These are phyloP conservation scores for Fraxinus quadrangulata DNA, from an alignment of 257 asterid genomes.

Conservation along the genomic window DNA sequence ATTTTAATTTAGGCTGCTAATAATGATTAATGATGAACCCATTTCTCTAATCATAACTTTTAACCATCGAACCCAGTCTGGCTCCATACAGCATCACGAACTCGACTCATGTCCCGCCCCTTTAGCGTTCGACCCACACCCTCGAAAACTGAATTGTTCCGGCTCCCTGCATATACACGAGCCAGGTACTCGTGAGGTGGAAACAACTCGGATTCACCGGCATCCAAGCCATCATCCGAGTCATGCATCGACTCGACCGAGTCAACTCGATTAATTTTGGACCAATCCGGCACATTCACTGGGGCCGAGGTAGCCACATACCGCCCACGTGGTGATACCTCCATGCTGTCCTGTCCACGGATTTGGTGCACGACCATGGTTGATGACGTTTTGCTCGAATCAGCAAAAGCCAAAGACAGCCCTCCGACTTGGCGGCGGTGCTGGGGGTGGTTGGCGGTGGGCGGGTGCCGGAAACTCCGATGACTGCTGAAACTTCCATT, in stretches of 20 bases:
- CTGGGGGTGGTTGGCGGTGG: conserved; percentile 18
- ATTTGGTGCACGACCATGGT: conserved; percentile 44
- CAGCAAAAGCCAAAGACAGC: conserved; percentile 45
- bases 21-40: not conserved
- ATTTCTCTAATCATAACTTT: not conserved
- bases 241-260: conserved; percentile 46
- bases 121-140: conserved; percentile 51
- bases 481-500: conserved; percentile 25
- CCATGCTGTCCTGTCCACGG: conserved; percentile 29
- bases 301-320: conserved; percentile 52
- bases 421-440: conserved; percentile 38
- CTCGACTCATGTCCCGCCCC: conserved; percentile 53
- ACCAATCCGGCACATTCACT: conserved; percentile 51
- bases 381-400: conserved; percentile 32
- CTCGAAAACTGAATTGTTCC: conserved; percentile 42
- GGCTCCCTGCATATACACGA: conserved; percentile 39
- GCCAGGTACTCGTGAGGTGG: conserved; percentile 56
- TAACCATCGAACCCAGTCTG: conserved; percentile 56
- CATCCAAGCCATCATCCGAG: conserved; percentile 30
- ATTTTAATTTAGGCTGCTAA: not conserved
- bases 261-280: conserved; percentile 45
- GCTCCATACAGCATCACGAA: conserved; percentile 57
- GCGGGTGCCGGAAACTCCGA: conserved; percentile 21
- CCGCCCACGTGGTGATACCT: conserved; percentile 28
- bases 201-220: conserved; percentile 33